Evolutionary conservation across 1,284 basidiomycete species (phyloP).

Genomic region (Boletellus deceptivus): DNA sequence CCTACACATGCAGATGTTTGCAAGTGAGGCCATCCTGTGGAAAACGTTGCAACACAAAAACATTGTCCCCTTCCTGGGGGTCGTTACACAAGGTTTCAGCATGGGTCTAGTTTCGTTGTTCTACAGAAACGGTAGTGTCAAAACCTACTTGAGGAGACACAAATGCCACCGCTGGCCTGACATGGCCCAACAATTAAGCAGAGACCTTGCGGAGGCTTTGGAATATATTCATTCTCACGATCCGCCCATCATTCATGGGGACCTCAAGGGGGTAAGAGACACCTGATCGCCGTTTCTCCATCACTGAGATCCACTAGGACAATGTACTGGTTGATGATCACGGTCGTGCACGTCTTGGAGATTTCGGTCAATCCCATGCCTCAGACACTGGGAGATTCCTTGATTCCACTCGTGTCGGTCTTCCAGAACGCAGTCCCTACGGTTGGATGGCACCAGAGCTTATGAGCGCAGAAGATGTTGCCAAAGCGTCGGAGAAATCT

Average conservation of each 20-base stretch:
- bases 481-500: conserved; percentile 14
- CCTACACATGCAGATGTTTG: conserved; percentile 19
- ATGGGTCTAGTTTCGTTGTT: conserved; percentile 38
- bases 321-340: conserved; percentile 24
- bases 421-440: background rate
- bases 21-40: conserved; percentile 34
- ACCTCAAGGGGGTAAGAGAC: too few species aligned
- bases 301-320: conserved; percentile 2
- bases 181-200: too few species aligned
- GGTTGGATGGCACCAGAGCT: conserved; percentile 33
- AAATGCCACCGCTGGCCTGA: background rate
- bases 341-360: conserved; percentile 32
- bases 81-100: conserved; percentile 14
- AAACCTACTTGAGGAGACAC: conserved; percentile 20
- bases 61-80: conserved; percentile 7
- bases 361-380: conserved; percentile 36
- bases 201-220: too few species aligned
- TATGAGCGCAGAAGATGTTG: conserved; percentile 2
- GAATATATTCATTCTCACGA: too few species aligned
- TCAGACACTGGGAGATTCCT: conserved; percentile 26
- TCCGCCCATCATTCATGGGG: too few species aligned
- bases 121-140: conserved; percentile 37
- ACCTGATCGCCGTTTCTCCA: too few species aligned
- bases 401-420: conserved; percentile 24
- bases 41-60: conserved; percentile 18